Conservation (phyloP, 148 eudicot genomes). For the Polygonum aviculare region DNA sequence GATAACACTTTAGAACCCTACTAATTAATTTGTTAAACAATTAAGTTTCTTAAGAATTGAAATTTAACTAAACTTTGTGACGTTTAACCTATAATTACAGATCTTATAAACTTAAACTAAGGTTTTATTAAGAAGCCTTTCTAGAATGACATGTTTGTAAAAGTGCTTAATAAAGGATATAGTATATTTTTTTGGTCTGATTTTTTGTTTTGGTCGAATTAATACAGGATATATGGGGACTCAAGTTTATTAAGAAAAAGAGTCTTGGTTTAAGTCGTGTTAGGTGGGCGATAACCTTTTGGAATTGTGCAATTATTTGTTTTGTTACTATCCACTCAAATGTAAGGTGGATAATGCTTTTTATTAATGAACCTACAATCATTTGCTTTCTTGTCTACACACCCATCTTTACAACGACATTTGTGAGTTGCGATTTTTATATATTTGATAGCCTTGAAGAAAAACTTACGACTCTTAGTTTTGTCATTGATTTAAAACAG, state of each 20-base stretch:
- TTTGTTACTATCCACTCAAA: not conserved
- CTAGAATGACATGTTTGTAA: no score
- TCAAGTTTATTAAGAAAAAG: not conserved
- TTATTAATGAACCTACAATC: not conserved
- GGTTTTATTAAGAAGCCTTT: no score
- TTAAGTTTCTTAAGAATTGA: no score
- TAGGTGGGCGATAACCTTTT: constrained; percentile 7
- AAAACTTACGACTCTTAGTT: not conserved
- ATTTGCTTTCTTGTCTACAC: constrained; percentile 8
- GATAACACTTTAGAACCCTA: no score
- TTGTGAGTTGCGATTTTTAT: not conserved
- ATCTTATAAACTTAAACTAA: no score
- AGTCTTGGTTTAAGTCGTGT: not conserved
- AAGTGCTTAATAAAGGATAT: no score
- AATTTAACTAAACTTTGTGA: no score
- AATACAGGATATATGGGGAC: not conserved
- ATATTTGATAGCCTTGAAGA: not conserved
- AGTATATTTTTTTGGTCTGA: no score
- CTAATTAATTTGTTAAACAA: no score
- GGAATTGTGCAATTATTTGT: not conserved
- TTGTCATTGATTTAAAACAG: not conserved
- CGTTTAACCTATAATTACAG: no score
- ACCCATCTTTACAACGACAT: not conserved
- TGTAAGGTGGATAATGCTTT: constrained; percentile 5
- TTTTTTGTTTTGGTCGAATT: no score